A percentile compares a stretch with the other conserved stretches of the same genome.
phyloP scores from a whole-genome alignment of 495 filamentous ascomycete genomes.

The Aspergillus mulundensis region DNA sequence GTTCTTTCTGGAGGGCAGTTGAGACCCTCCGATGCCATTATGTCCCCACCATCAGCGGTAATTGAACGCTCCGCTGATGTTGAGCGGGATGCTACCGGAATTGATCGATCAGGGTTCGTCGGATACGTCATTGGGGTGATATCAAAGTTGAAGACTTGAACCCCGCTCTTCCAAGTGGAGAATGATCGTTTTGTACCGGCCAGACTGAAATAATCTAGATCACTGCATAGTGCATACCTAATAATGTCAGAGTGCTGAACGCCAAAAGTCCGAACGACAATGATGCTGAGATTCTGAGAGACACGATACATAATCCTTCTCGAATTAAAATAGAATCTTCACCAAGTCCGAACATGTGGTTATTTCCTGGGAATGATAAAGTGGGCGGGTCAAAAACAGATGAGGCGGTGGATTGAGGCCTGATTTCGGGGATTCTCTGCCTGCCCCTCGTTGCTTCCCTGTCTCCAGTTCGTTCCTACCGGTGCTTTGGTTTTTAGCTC shows the following conservation, averaged over 20 bases:
- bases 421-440: neutral
- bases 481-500: neutral
- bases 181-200: neutral
- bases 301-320: neutral
- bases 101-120: neutral
- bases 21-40: neutral
- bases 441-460: neutral
- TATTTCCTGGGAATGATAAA: neutral
- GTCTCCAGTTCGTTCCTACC: neutral
- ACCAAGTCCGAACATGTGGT: neutral
- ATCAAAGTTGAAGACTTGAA: neutral
- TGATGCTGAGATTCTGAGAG: neutral
- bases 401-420: conserved; percentile 3
- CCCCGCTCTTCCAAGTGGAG: neutral
- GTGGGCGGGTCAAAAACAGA: neutral
- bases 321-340: too few relatives aligned
- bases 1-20: too few relatives aligned
- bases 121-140: neutral
- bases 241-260: neutral
- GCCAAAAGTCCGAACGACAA: neutral
- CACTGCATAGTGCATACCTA: neutral
- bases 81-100: neutral
- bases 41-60: neutral
- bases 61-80: neutral
- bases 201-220: neutral